Evolutionary conservation across 1,284 basidiomycete species (phyloP), one percentile per base, ranked within the genome.

Genomic region (Papiliotrema flavescens): DNA sequence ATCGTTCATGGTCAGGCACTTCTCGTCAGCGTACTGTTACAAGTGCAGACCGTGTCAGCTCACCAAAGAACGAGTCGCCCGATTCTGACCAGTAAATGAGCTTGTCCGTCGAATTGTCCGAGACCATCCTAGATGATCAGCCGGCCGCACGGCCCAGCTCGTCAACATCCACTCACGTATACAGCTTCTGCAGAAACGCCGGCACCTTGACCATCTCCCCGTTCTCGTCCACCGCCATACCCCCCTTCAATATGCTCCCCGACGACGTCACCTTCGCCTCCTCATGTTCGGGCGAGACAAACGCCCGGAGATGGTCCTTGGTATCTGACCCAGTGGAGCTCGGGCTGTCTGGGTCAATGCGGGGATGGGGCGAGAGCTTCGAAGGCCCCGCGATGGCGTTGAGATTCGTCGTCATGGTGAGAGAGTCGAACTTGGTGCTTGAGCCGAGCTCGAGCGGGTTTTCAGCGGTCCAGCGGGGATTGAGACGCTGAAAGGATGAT

Each of bases 1-100:
- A 92, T 23, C 86, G 85, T 74, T 97, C 92, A 69, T 93, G 89
- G 76, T 96, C 90, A 48, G 92, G 85, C 8, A 98, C 94, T 95
- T 68, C 5, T 35, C 17, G 14, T 47, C 36, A 39, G 44, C 17
- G 19, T n/a, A 19, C 8, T n/a, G 45, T 14, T 22, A 23, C 32
- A 40, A 44, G 9, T 14, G 42, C 36, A 11, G 51, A 46, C 17
- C 26, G 35, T 26, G 17, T 24, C 19, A 2, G 79, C 84, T 35
- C 59, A 90, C 90, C 87, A 70, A 89, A 88, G 79, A 96, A 96
- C 0, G 90, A 89, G 68, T 93, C 89, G 19, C 93, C 93, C 22
- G 83, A 83, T 26, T 89, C 86, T 14, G 88, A 87, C 93, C 93
- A 97, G 63, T 88, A 81, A 67, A 97, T 96, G 56, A 95, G 81